Percentiles rank a stretch among this genome's conserved stretches.
These are phyloP conservation scores for Syzygium malaccense DNA, from an alignment of 441 rosid species.

Conservation along the genomic window DNA sequence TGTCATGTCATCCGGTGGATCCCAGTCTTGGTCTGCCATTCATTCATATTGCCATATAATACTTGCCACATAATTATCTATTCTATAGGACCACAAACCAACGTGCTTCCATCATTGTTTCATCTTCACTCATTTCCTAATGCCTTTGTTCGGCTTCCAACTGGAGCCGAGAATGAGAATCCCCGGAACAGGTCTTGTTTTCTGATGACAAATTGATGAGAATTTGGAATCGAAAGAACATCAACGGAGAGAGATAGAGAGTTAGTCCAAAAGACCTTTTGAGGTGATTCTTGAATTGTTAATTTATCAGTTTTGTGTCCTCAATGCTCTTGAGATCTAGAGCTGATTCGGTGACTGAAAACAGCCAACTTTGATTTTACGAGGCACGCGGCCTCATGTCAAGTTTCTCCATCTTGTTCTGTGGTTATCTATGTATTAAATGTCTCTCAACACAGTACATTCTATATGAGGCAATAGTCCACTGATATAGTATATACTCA, in stretches of 20 bases:
- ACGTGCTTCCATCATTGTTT: neutral
- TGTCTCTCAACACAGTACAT: neutral
- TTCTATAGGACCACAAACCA: neutral
- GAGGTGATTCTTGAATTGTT: neutral
- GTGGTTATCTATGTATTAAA: neutral
- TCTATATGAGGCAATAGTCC: neutral
- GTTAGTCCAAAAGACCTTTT: neutral
- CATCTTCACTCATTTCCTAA: neutral
- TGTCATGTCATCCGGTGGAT: slow-evolving; percentile 9
- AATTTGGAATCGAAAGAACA: neutral
- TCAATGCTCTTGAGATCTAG: neutral
- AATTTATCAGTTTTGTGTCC: neutral
- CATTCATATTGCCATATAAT: neutral
- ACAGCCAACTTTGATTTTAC: neutral
- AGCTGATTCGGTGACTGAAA: neutral
- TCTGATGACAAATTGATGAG: neutral
- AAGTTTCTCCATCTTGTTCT: neutral
- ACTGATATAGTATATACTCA: neutral
- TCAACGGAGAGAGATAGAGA: neutral
- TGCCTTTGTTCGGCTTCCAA: neutral
- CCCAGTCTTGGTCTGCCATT: slow-evolving; percentile 25
- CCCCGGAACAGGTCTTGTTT: neutral
- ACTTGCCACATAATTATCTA: neutral
- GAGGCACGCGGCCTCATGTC: neutral
- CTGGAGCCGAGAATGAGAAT: neutral